Base-by-base conservation (phyloP, 495 filamentous ascomycete species). In the Talaromyces liani region DNA sequence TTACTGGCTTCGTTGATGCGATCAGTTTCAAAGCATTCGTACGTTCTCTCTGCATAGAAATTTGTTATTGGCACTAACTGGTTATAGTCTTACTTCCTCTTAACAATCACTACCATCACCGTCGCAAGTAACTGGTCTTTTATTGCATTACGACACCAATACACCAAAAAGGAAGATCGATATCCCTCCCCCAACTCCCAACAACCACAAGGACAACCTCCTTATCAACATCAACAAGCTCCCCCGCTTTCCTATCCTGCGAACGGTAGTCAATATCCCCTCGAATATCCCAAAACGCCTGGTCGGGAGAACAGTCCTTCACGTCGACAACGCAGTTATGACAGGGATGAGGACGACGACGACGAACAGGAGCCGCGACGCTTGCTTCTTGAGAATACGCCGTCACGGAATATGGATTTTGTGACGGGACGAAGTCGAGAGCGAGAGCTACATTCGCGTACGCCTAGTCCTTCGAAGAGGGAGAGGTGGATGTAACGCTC, bases 171-270 rank as follows among this genome's bases (percentile, higher is more conserved):
- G 16, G 68, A 75, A 41, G 75, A 77, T 61, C 18, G 66, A 6
- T 69, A 69, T 29, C 59, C 71, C 25, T 54, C 63, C 10, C 66
- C 65, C 41, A 61, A 61, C 33, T 68, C 75, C 22, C 68, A 74
- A 49, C 65, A 57, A 49, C 18, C 70, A 31, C 51, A 62, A 10
- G 67, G 72, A 58, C 66, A 72, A 58, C 57, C 65, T 2, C 64
- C 67, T 31, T 67, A 66, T 8, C 57, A 70, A n/a, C 64, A 69
- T 2, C 69, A 66, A 14, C 73, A 77, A 29, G 65, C 72, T 27
- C 29, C 33, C 27, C 53, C 82, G 95, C 25, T 92, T 93, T 12
- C 92, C 91, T 33, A 94, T 92, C n/a, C 91, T 91, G 3, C 91
- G 87, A 72, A 93, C 94, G 73, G 89, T 88, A 16, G 79, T 97